Percentiles rank a stretch among this genome's conserved stretches.
Conservation (phyloP, 2,329 filamentous ascomycete genomes). For the Aspergillus ibericus region DNA sequence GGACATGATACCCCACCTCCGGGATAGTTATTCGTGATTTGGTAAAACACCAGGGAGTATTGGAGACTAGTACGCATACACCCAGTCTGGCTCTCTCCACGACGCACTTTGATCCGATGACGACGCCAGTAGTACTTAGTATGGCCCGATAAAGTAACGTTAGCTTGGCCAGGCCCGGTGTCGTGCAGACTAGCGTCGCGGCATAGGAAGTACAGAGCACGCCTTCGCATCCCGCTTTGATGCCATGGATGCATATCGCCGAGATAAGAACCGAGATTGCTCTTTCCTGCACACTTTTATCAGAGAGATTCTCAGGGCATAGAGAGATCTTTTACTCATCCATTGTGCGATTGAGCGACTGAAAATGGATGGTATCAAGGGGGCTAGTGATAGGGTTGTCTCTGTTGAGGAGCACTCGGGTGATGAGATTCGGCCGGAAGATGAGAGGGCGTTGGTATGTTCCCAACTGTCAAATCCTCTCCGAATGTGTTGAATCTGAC, state of each 20-base stretch:
- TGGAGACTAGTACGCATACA: too few relatives aligned
- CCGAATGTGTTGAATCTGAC: not conserved
- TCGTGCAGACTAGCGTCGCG: not conserved
- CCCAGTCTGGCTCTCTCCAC: too few relatives aligned
- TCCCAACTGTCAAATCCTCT: too few relatives aligned
- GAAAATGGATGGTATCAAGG: not conserved
- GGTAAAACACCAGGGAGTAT: too few relatives aligned
- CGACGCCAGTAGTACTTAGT: too few relatives aligned
- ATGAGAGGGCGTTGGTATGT: not conserved
- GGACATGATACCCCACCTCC: too few relatives aligned
- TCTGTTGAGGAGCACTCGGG: not conserved
- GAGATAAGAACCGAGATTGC: not conserved
- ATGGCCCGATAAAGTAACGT: not conserved
- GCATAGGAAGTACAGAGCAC: not conserved
- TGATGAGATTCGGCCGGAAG: not conserved
- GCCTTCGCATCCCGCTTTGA: constrained; percentile 7
- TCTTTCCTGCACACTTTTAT: not conserved
- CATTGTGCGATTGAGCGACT: too few relatives aligned
- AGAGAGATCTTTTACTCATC: not conserved
- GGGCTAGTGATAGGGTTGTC: not conserved
- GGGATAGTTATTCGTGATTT: too few relatives aligned
- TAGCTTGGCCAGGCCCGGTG: not conserved
- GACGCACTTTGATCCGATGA: too few relatives aligned
- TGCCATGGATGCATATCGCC: not conserved
- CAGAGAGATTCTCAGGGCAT: too few relatives aligned